Evolutionary conservation across 148 eudicot genomes (phyloP).

Genomic region (Amaranthus palmeri): DNA sequence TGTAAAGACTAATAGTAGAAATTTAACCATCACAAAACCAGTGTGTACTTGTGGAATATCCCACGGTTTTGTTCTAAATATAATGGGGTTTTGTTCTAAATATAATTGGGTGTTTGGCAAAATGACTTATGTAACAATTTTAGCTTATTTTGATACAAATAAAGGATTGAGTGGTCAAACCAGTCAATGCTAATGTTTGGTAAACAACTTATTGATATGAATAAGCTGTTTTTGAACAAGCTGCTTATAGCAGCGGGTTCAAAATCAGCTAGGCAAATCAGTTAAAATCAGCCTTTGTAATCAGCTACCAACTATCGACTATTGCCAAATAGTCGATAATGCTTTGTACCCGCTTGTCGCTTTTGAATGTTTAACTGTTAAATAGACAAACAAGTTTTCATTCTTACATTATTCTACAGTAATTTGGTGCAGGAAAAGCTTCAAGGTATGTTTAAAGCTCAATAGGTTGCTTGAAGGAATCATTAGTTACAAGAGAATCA

Average conservation of each 20-base stretch:
- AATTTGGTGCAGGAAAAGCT: neutral
- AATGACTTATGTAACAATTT: too few relatives aligned
- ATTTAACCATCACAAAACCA: constrained; percentile 1
- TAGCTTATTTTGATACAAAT: too few relatives aligned
- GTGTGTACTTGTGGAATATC: neutral
- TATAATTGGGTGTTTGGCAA: too few relatives aligned
- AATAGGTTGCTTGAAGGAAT: constrained; percentile 28
- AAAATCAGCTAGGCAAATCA: too few relatives aligned
- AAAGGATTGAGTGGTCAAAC: too few relatives aligned
- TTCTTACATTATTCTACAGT: neutral
- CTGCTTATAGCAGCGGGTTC: too few relatives aligned
- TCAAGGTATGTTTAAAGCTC: constrained; percentile 9
- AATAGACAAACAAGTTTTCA: neutral
- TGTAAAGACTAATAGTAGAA: neutral
- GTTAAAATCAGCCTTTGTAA: too few relatives aligned
- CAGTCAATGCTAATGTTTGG: too few relatives aligned
- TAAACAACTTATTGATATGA: too few relatives aligned
- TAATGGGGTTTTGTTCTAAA: too few relatives aligned
- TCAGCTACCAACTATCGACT: too few relatives aligned
- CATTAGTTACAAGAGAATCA: constrained; percentile 16
- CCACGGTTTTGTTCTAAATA: neutral
- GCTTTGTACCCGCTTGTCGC: neutral
- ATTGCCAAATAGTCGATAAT: neutral
- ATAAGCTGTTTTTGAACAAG: too few relatives aligned
- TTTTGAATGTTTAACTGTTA: neutral